Evolutionary conservation across 2,329 filamentous ascomycete species (phyloP), one percentile per base, ranked within the genome.

Genomic region (Penicillium sp.): DNA sequence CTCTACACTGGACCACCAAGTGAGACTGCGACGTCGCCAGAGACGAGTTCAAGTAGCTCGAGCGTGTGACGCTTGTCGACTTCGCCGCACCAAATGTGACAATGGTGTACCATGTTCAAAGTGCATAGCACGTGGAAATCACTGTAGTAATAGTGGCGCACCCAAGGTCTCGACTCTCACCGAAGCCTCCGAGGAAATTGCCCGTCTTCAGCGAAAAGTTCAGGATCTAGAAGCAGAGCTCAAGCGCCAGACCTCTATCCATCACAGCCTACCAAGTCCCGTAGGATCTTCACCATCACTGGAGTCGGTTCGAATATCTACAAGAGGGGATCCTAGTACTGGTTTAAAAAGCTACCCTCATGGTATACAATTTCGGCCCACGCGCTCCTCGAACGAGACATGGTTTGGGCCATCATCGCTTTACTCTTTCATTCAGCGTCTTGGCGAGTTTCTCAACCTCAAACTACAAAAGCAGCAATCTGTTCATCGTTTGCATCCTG

Each of bases 51-150:
- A 55, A 55, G 53, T 55, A 46, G 53, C 53, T 26, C 25, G 53
- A 25, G 53, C 53, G n/a, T 55, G 53, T 26, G 53, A 55, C 37
- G 53, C 26, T 33, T 55, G 53, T 35, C 53, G 53, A 26, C 53
- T 55, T 35, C 53, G 53, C n/a, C 53, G 53, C 53, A 35, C 40
- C 40, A 55, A 55, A 28, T 55, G 53, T 42, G 53, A 55, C 53
- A 55, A 55, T 46, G 53, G 53, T 2, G 40, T 55, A 6, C 53
- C 53, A 46, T 55, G 53, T 37, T 55, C 53, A 48, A 55, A 55
- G 10, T 55, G 53, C 16, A 37, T 55, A 35, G 30, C 28, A 22
- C 28, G 53, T 37, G 53, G 53, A 46, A 14, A 42, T 5, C 40
- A 22, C 40, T 42, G 40, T 42, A 42, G 40, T 42, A 42, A 42